phyloP scores from a whole-genome alignment of 2,329 filamentous ascomycete species.

The Penicillium aurantiogriseum region DNA sequence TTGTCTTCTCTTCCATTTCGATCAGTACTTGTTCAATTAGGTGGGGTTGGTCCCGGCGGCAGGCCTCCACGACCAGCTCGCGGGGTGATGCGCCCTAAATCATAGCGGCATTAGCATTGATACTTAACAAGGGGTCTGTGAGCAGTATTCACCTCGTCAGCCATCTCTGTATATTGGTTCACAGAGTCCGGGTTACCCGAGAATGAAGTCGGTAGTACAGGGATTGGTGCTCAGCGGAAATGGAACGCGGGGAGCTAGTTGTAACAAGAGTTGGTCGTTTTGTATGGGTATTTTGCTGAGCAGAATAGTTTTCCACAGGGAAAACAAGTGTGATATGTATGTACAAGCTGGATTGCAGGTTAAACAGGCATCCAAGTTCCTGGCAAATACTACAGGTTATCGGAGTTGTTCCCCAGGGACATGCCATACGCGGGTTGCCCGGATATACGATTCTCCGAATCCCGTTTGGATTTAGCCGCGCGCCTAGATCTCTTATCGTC shows the following conservation, averaged over 20 bases:
- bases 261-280: neutral
- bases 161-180: constrained; percentile 32
- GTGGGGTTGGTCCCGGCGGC: constrained; percentile 86
- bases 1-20: constrained; percentile 55
- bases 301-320: neutral
- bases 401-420: constrained; percentile 19
- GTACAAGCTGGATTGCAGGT: constrained; percentile 12
- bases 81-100: constrained; percentile 75
- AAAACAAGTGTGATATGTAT: constrained; percentile 14
- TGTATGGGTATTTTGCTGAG: neutral
- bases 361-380: constrained; percentile 4
- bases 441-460: constrained; percentile 18
- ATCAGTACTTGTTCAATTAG: constrained; percentile 74
- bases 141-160: constrained; percentile 41
- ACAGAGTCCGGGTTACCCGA: neutral
- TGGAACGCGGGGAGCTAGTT: neutral
- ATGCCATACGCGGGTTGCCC: constrained; percentile 15
- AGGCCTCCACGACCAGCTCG: constrained; percentile 88
- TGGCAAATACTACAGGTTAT: constrained; percentile 4
- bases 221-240: neutral
- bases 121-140: neutral
- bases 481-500: constrained; percentile 15
- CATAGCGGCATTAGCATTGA: constrained; percentile 6
- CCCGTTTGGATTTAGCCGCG: constrained; percentile 21
- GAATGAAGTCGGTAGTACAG: neutral